phyloP scores from a whole-genome alignment of 2,329 filamentous ascomycete genomes.

The Dactylellina haptotyla region DNA sequence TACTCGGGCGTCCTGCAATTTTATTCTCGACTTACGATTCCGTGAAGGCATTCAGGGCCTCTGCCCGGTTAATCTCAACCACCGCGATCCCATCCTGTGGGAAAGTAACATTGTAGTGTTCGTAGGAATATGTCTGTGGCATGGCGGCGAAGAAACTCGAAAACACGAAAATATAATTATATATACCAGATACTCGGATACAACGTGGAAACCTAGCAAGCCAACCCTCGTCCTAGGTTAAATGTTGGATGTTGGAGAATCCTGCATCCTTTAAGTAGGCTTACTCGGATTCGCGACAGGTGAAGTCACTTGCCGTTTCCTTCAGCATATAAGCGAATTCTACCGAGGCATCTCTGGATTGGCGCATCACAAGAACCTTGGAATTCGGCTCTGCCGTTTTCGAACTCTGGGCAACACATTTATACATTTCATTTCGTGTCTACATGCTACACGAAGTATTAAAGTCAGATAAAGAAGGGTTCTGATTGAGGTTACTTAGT shows the following conservation, averaged over 20 bases:
- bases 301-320: conserved; percentile 20
- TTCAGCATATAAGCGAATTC: conserved; percentile 46
- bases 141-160: conserved; percentile 26
- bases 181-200: conserved; percentile 10
- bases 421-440: too few species aligned
- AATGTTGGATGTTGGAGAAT: conserved; percentile 14
- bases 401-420: neutral
- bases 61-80: conserved; percentile 87
- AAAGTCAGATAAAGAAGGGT: too few species aligned
- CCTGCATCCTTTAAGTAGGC: conserved; percentile 33
- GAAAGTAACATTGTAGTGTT: conserved; percentile 78
- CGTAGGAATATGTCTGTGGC: conserved; percentile 62
- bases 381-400: conserved; percentile 1
- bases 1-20: neutral
- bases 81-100: conserved; percentile 81
- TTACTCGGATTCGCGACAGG: conserved; percentile 7
- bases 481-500: too few species aligned
- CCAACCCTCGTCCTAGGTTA: conserved; percentile 2
- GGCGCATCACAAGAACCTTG: conserved; percentile 7
- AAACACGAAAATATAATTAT: neutral
- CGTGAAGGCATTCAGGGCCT: conserved; percentile 88
- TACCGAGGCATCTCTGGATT: conserved; percentile 49
- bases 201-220: conserved; percentile 1
- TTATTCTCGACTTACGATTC: conserved; percentile 66
- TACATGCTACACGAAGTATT: too few species aligned